Evolutionary conservation across 371 early-diverging fungal species (phyloP), one percentile per base, ranked within the genome.

Genomic region (Choanephora cucurbitarum): DNA sequence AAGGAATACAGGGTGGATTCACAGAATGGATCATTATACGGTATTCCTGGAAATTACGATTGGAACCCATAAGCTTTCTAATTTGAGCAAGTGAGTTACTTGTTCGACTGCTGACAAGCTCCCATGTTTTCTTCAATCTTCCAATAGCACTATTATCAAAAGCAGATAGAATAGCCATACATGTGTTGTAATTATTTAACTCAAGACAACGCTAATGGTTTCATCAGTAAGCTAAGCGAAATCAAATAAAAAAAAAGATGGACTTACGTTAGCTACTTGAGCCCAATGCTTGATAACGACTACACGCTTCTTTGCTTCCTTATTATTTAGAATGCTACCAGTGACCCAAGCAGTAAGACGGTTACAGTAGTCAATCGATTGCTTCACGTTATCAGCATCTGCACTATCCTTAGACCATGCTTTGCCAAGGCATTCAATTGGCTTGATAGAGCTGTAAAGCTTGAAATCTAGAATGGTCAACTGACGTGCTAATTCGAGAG

Each of bases 401-500:
- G 77, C 77, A 62, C 79, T 88, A 65, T 89, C 79, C 47, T 83
- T 69, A 55, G 88, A 82, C 96, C 97, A 97, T 7, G 91, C 92
- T 64, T 96, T 93, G 58, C 87, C 84, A 37, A 97, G 66, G 55
- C 92, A 91, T 72, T 97, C 98, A 45, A 86, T 79, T 4, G 93
- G 91, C 39, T 84, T 79, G 53, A 97, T 92, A 51, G 83, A 83
- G 71, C 82, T 85, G 67, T 91, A 96, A 11, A 88, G 49, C 32
- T 81, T 83, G 17, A 85, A 88, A 60, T 95, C 94, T 55, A 95
- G 84, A 45, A 97, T 73, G 1, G 95, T 95, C 51, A 98, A 66
- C 69, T 98, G 98, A 11, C 99, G 81, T 0, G 97, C 96, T 24
- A 97, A 57, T 68, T 98, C 99, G 19, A 93, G 64, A 1, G 98